Percentiles rank a stretch among this genome's conserved stretches.
Evolutionary conservation across 2,329 filamentous ascomycete species (phyloP).

Genomic region (Pyrenochaeta sp.): DNA sequence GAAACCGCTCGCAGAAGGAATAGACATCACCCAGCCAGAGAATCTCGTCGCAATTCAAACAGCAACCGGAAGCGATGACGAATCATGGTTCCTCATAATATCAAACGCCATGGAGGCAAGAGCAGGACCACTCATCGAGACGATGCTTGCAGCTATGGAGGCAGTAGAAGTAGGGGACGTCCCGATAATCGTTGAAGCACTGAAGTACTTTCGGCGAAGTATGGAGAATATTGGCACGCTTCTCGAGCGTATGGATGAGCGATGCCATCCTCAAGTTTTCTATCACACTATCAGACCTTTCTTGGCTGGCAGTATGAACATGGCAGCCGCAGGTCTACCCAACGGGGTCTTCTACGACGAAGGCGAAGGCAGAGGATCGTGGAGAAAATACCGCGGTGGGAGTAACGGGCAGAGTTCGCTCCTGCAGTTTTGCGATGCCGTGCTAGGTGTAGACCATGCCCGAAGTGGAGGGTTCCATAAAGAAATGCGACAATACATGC

Average conservation of each 20-base stretch:
- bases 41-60: conserved; percentile 41
- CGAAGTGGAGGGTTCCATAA: conserved; percentile 47
- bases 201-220: conserved; percentile 53
- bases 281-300: conserved; percentile 63
- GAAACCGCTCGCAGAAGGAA: conserved; percentile 25
- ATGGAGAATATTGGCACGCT: conserved; percentile 52
- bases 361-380: conserved; percentile 58
- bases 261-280: conserved; percentile 58
- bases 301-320: conserved; percentile 63
- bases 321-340: conserved; percentile 60
- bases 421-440: conserved; percentile 63
- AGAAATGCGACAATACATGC: conserved; percentile 66
- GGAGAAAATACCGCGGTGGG: conserved; percentile 62
- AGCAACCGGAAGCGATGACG: conserved; percentile 45
- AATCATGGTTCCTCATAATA: conserved; percentile 59
- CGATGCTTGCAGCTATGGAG: conserved; percentile 58
- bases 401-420: conserved; percentile 65
- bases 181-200: conserved; percentile 48
- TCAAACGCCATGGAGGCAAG: conserved; percentile 63
- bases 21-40: conserved; percentile 38
- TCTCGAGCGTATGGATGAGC: conserved; percentile 62
- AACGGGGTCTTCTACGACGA: conserved; percentile 63
- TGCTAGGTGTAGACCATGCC: conserved; percentile 60
- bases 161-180: conserved; percentile 52
- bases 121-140: conserved; percentile 56